Conservation (phyloP, 1,139 yeast species). For the Magnusiomyces suaveolens region DNA sequence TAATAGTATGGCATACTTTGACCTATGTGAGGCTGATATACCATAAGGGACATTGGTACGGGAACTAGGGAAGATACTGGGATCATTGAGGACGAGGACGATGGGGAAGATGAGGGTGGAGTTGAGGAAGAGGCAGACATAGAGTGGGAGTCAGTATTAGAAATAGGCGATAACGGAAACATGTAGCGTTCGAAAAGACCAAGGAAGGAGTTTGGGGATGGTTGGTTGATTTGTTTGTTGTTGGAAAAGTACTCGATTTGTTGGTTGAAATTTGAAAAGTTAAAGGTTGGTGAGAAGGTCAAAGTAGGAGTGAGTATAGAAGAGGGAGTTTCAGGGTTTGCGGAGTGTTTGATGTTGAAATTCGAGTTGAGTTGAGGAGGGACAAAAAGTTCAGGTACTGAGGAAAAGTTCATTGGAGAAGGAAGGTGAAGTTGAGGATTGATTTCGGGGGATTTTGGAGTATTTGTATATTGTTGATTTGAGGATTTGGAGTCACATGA, state of each 20-base stretch:
- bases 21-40: too few relatives aligned
- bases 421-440: neutral
- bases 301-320: neutral
- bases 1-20: neutral
- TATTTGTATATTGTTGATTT: neutral
- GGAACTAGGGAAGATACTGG: neutral
- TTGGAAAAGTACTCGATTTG: neutral
- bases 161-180: neutral
- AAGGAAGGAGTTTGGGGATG: neutral
- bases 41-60: neutral
- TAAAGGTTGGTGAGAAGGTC: neutral
- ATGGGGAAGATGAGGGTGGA: neutral
- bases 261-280: neutral
- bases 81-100: neutral
- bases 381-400: neutral
- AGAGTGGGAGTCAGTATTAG: neutral
- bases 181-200: neutral
- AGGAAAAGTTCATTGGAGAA: neutral
- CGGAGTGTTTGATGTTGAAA: neutral
- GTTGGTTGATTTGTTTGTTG: too few relatives aligned
- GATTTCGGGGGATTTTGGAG: too few relatives aligned
- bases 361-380: neutral
- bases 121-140: neutral
- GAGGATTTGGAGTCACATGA: neutral
- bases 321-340: neutral